These are phyloP conservation scores for Myrica gale DNA, from an alignment of 306 rosid species.

Conservation along the genomic window DNA sequence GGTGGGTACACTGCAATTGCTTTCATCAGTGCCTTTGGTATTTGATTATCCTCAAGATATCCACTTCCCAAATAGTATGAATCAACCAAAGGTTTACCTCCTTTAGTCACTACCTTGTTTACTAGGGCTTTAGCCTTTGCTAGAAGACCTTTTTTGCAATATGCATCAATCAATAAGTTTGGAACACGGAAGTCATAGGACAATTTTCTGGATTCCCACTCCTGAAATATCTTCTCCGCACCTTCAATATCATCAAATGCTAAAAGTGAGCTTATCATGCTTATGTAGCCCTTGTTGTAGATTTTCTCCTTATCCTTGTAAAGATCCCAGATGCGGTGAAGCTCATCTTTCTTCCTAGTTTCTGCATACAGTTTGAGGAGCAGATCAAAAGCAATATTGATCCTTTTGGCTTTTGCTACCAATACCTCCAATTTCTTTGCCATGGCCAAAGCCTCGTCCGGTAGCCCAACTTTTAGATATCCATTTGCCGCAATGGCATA, in stretches of 20 bases:
- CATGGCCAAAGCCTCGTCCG: slow-evolving; percentile 27
- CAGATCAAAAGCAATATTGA: slow-evolving; percentile 9
- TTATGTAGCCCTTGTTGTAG: slow-evolving; percentile 23
- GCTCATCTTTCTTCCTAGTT: slow-evolving; percentile 27
- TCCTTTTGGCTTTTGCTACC: background rate
- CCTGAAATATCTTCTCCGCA: slow-evolving; percentile 30
- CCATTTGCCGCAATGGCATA: slow-evolving; percentile 21
- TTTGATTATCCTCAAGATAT: slow-evolving; percentile 11
- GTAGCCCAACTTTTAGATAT: slow-evolving; percentile 20
- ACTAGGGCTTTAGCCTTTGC: slow-evolving; percentile 26
- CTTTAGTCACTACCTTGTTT: background rate
- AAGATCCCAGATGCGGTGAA: slow-evolving; percentile 24
- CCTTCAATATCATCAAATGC: slow-evolving; percentile 23
- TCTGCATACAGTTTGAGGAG: slow-evolving; percentile 23
- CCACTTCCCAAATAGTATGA: slow-evolving; percentile 15
- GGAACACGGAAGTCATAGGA: slow-evolving; percentile 20
- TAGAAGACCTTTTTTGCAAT: slow-evolving; percentile 14
- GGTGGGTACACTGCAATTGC: background rate
- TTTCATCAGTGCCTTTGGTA: slow-evolving; percentile 16
- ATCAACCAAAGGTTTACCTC: slow-evolving; percentile 3
- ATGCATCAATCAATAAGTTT: slow-evolving; percentile 25
- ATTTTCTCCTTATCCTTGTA: slow-evolving; percentile 10
- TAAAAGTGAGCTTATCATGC: slow-evolving; percentile 25
- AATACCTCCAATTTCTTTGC: slow-evolving; percentile 20
- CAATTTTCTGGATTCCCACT: slow-evolving; percentile 31